Percentiles rank a stretch among this genome's conserved stretches.
Evolutionary conservation across 1,284 basidiomycete species (phyloP).

Genomic region (Papiliotrema flavescens): DNA sequence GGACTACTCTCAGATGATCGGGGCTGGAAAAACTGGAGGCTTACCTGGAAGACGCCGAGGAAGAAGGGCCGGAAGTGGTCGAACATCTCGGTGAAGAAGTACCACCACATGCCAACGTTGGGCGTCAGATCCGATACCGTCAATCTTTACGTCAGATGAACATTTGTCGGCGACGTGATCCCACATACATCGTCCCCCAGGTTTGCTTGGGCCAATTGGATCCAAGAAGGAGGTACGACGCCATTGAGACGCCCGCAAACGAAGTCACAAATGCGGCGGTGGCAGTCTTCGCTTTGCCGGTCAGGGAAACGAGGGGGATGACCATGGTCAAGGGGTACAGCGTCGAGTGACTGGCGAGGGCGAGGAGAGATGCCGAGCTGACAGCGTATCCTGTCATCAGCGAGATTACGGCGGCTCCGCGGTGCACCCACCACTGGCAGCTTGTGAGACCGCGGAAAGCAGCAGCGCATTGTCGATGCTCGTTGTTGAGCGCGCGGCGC

Average conservation of each 20-base stretch:
- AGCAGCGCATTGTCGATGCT: slow-evolving; percentile 70
- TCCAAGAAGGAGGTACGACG: slow-evolving; percentile 23
- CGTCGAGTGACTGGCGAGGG: slow-evolving; percentile 67
- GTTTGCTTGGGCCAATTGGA: slow-evolving; percentile 66
- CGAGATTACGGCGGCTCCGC: not conserved
- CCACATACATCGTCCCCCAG: slow-evolving; percentile 71
- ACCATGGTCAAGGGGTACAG: slow-evolving; percentile 64
- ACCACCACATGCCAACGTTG: slow-evolving; percentile 96
- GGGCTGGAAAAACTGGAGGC: slow-evolving; percentile 39
- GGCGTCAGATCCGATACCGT: slow-evolving; percentile 82
- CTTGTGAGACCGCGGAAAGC: slow-evolving; percentile 67
- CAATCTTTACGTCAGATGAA: slow-evolving; percentile 51
- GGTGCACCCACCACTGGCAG: slow-evolving; percentile 62
- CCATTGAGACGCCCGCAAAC: slow-evolving; percentile 1
- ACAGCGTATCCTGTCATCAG: not conserved
- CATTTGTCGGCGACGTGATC: not conserved
- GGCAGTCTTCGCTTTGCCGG: not conserved
- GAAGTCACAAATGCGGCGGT: not conserved
- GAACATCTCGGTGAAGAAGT: slow-evolving; percentile 99
- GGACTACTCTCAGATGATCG: too few relatives aligned
- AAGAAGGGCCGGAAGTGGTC: slow-evolving; percentile 96
- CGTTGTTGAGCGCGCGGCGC: slow-evolving; percentile 73
- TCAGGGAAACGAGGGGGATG: slow-evolving; percentile 57
- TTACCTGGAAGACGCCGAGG: slow-evolving; percentile 87
- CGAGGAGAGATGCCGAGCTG: slow-evolving; percentile 51